These are phyloP conservation scores for Meyerozyma smithsonii DNA, from an alignment of 1,139 yeast species.

Conservation along the genomic window DNA sequence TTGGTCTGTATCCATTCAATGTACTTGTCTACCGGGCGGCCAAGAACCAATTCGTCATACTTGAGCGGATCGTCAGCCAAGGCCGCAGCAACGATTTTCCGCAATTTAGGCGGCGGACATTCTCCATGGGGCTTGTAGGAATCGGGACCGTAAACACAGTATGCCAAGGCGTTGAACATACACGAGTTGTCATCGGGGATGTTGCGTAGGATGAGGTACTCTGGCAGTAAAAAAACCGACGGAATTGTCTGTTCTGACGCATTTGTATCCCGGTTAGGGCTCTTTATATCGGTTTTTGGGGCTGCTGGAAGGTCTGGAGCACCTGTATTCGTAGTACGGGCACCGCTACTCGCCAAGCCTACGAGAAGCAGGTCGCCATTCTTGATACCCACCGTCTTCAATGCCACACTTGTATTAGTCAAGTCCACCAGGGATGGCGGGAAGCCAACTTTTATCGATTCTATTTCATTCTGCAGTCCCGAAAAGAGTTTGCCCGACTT, in stretches of 20 bases:
- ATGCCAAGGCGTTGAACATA: slow-evolving; percentile 64
- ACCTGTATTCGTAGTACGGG: slow-evolving; percentile 5
- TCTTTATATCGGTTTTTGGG: background rate
- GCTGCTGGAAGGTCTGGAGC: slow-evolving; percentile 3
- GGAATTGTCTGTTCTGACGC: slow-evolving; percentile 21
- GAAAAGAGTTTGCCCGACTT: background rate
- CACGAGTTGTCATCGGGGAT: slow-evolving; percentile 82
- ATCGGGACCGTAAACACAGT: slow-evolving; percentile 38
- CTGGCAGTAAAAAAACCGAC: slow-evolving; percentile 17
- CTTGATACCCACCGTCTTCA: slow-evolving; percentile 41
- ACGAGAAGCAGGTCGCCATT: slow-evolving; percentile 56
- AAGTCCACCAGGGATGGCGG: slow-evolving; percentile 51
- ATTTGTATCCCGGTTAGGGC: too few relatives aligned
- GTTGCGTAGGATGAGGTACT: slow-evolving; percentile 46
- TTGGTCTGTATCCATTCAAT: slow-evolving; percentile 56
- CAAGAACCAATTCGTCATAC: slow-evolving; percentile 60
- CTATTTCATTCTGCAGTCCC: background rate
- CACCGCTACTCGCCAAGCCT: slow-evolving; percentile 14
- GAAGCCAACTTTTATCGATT: slow-evolving; percentile 47
- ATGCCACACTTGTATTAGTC: slow-evolving; percentile 11
- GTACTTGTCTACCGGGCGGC: slow-evolving; percentile 46
- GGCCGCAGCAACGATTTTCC: slow-evolving; percentile 42
- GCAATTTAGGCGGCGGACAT: slow-evolving; percentile 35
- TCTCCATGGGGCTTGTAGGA: slow-evolving; percentile 14
- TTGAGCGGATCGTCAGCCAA: slow-evolving; percentile 39